Conservation (phyloP, 192 early-diverging fungal species). For the Coemansia sp. region DNA sequence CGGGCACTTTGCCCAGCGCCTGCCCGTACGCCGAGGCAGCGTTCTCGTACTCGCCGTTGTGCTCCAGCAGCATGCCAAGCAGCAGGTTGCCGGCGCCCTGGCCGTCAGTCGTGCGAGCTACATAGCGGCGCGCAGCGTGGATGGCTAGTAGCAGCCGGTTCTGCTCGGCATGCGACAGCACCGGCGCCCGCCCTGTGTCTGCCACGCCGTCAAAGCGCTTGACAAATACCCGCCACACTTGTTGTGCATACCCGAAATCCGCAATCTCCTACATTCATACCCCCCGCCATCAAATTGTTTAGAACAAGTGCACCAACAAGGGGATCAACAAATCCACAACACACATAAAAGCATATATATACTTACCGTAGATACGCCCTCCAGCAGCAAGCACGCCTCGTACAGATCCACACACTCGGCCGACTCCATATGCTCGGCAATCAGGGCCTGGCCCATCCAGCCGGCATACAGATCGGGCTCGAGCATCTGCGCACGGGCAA, state of each 20-base stretch:
- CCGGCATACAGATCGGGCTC: slow-evolving; percentile 76
- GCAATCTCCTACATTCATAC: slow-evolving; percentile 55
- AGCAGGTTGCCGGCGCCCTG: slow-evolving; percentile 39
- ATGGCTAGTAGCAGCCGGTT: slow-evolving; percentile 37
- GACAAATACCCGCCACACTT: slow-evolving; percentile 32
- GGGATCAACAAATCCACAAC: too few species aligned
- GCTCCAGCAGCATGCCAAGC: slow-evolving; percentile 74
- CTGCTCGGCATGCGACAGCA: slow-evolving; percentile 34
- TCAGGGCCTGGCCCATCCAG: slow-evolving; percentile 87
- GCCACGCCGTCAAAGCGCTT: slow-evolving; percentile 2
- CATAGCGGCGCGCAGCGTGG: slow-evolving; percentile 33
- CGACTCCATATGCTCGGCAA: slow-evolving; percentile 61
- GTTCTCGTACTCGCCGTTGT: slow-evolving; percentile 61
- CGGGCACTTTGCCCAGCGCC: slow-evolving; percentile 26
- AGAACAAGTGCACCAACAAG: too few species aligned
- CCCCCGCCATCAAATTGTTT: too few species aligned
- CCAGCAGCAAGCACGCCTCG: slow-evolving; percentile 75
- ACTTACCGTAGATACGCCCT: slow-evolving; percentile 49
- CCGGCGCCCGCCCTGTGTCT: background rate
- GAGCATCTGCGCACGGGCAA: slow-evolving; percentile 64
- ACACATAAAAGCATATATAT: too few species aligned
- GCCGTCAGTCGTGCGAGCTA: slow-evolving; percentile 23
- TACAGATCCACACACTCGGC: slow-evolving; percentile 61
- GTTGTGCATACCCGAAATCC: slow-evolving; percentile 63
- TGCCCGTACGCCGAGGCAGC: slow-evolving; percentile 65